These are phyloP conservation scores for Ustilago trichophora DNA, from an alignment of 1,284 basidiomycete genomes.

Conservation along the genomic window DNA sequence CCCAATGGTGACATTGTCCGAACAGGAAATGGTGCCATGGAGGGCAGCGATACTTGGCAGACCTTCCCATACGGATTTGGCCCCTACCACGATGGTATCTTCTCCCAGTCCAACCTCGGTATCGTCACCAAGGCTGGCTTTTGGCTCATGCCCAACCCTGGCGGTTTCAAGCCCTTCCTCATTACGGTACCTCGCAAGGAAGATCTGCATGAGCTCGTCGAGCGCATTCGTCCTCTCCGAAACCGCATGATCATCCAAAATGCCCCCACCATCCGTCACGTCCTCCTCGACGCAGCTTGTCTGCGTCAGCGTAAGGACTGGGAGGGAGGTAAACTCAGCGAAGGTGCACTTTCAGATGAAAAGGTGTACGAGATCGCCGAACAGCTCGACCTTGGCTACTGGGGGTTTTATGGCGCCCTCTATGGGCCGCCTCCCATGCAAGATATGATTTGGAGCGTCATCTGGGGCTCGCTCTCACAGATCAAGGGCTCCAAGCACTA, in stretches of 20 bases:
- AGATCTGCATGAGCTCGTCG: constrained; percentile 32
- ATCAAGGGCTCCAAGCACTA: constrained; percentile 43
- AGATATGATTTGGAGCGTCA: constrained; percentile 28
- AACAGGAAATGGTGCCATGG: constrained; percentile 50
- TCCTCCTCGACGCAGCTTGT: constrained; percentile 41
- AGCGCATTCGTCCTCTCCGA: constrained; percentile 42
- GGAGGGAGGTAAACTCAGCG: constrained; percentile 14
- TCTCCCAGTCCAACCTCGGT: constrained; percentile 40
- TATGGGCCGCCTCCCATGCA: constrained; percentile 46
- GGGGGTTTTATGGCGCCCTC: constrained; percentile 50
- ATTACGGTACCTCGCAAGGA: constrained; percentile 44
- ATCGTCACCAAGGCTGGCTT: constrained; percentile 47
- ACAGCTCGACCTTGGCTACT: constrained; percentile 19
- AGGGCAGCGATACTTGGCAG: constrained; percentile 40
- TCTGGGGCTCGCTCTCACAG: constrained; percentile 36
- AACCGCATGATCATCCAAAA: constrained; percentile 44
- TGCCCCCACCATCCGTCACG: constrained; percentile 34
- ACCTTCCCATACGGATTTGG: constrained; percentile 46
- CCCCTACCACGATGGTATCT: constrained; percentile 55
- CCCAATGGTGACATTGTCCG: constrained; percentile 51
- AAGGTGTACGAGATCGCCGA: constrained; percentile 8
- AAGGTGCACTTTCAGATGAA: constrained; percentile 3
- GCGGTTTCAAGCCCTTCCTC: constrained; percentile 48
- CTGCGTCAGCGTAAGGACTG: constrained; percentile 27
- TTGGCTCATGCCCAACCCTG: constrained; percentile 53